Evolutionary conservation across 208 protist genomes (phyloP), one percentile per base, ranked within the genome.

Genomic region (Herpetomonas muscarum): DNA sequence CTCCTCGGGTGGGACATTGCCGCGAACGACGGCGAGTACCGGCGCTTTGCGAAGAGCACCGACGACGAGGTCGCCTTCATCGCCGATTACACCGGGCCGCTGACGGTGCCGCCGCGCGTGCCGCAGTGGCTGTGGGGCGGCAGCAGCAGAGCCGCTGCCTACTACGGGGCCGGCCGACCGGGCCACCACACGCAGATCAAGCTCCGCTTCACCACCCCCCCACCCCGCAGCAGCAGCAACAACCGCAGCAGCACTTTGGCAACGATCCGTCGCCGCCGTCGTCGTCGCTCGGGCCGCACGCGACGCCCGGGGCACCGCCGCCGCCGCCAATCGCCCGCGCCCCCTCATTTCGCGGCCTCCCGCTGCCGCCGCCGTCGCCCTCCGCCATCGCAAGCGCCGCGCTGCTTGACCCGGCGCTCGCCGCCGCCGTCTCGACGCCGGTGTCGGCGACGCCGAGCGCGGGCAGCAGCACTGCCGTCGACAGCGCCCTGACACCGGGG

Each of bases 31-130:
- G 48, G 57, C 55, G 85, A 95, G 66, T 90, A 89, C 55, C 62
- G 70, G 9, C 76, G 88, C 49, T 93, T 89, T 53, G 69, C 78
- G 31, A 51, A 50, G 6, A 71, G 70, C 36, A 65, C 61, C 24
- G 62, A 83, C n/a, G 83, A 93, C 57, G 87, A 90, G 55, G 67
- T 77, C 25, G 60, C 72, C 30, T 87, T 90, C 45, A 74, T 93
- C 32, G 67, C 70, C 0, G 80, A 91, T 58, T 93, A 87, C 64
- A 79, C 65, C 45, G 87, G 87, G 0, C 83, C 83, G 13, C 21
- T 93, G 42, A 56, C 58, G 4, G 67, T 93, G 13, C 81, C 86
- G 13, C 59, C 32, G n/a, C 49, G 45, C 10, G 47, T 89, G 41
- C 86, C 86, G 2, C 10, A 49, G 21, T 93, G 79, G 78, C 58